Evolutionary conservation across 768 basidiomycete genomes (phyloP).

Genomic region (Russula foetens): DNA sequence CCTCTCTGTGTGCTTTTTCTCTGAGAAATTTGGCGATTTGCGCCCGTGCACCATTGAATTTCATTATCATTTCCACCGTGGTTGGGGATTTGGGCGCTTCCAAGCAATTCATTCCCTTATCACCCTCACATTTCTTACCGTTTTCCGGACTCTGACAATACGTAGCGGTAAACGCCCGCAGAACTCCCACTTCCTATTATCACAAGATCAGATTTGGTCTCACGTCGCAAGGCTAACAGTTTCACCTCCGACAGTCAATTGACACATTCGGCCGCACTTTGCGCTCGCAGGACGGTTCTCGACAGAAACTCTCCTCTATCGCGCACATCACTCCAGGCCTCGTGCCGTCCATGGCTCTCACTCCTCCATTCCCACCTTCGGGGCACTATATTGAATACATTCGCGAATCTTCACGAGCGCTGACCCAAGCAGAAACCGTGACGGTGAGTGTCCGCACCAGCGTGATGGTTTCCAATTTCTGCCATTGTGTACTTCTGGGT

Average conservation of each 20-base stretch:
- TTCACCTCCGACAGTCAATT: not conserved
- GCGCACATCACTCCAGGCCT: not conserved
- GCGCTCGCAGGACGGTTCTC: not conserved
- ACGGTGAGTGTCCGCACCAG: slow-evolving; percentile 34
- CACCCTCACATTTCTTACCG: not conserved
- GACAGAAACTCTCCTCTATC: not conserved
- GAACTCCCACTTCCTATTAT: not conserved
- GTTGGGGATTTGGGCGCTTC: not conserved
- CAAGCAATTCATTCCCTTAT: too few relatives aligned
- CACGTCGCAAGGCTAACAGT: not conserved
- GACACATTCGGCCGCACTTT: not conserved
- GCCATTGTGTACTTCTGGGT: not conserved
- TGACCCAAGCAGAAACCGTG: slow-evolving; percentile 42
- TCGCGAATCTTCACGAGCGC: slow-evolving; percentile 41
- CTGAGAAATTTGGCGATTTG: not conserved
- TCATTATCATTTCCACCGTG: not conserved
- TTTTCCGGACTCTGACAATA: not conserved
- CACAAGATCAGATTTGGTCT: not conserved
- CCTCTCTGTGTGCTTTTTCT: too few relatives aligned
- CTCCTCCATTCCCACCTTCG: slow-evolving; percentile 36
- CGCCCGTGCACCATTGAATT: not conserved
- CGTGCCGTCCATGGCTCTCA: not conserved
- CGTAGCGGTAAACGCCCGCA: not conserved
- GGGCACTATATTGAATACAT: slow-evolving; percentile 44
- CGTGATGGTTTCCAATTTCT: not conserved